phyloP scores from a whole-genome alignment of 2,329 filamentous ascomycete species.

The Fusarium sp. region DNA sequence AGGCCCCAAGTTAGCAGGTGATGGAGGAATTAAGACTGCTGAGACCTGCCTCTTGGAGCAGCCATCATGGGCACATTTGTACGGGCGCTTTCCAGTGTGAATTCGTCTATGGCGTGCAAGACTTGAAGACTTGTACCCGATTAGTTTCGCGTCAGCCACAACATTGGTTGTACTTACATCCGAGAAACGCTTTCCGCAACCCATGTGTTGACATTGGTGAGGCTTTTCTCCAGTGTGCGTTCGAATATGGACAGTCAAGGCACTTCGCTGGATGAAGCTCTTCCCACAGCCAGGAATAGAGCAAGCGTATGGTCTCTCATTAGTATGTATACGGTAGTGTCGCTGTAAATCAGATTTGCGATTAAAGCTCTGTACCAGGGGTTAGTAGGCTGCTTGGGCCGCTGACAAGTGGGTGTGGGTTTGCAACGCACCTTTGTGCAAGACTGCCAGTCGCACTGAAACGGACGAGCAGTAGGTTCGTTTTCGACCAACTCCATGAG shows the following conservation, averaged over 20 bases:
- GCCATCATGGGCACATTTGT: slow-evolving; percentile 68
- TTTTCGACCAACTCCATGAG: slow-evolving; percentile 72
- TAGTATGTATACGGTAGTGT: slow-evolving; percentile 77
- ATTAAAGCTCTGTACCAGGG: slow-evolving; percentile 68
- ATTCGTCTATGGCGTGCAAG: slow-evolving; percentile 71
- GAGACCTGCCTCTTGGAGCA: slow-evolving; percentile 66
- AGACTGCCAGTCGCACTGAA: slow-evolving; percentile 69
- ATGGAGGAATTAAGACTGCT: neutral
- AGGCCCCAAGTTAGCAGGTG: slow-evolving; percentile 32
- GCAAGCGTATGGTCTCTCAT: slow-evolving; percentile 73
- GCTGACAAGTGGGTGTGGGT: neutral
- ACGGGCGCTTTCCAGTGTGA: slow-evolving; percentile 73
- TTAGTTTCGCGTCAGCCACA: slow-evolving; percentile 11
- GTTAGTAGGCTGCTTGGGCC: slow-evolving; percentile 16
- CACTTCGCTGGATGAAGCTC: slow-evolving; percentile 76
- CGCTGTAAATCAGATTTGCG: slow-evolving; percentile 75
- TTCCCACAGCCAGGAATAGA: slow-evolving; percentile 69
- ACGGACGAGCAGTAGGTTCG: slow-evolving; percentile 68
- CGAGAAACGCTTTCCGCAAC: slow-evolving; percentile 74
- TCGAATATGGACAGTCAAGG: slow-evolving; percentile 74
- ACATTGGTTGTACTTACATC: slow-evolving; percentile 61
- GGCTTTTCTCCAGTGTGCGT: slow-evolving; percentile 78
- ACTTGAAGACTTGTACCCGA: slow-evolving; percentile 64
- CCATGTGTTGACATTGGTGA: slow-evolving; percentile 71
- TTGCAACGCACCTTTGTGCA: slow-evolving; percentile 65